phyloP scores from a whole-genome alignment of 2,329 filamentous ascomycete species.

The Macrophomina tecta region DNA sequence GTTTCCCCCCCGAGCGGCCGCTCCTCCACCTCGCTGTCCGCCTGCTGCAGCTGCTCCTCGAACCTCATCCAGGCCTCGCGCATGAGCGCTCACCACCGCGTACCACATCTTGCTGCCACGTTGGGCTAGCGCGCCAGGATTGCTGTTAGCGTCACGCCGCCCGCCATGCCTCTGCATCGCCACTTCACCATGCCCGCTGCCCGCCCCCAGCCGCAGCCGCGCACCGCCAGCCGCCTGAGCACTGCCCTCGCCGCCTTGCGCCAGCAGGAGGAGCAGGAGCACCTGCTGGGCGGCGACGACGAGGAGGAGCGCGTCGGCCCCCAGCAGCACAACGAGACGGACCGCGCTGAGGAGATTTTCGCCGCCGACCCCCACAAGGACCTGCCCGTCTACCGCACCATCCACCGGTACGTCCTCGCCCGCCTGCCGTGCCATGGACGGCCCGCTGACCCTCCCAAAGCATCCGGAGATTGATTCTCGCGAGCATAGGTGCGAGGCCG shows the following conservation, averaged over 20 bases:
- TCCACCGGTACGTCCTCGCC: constrained; percentile 62
- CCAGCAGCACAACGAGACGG: constrained; percentile 50
- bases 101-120: constrained; percentile 10
- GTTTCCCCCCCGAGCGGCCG: constrained; percentile 12
- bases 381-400: constrained; percentile 77
- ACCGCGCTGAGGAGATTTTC: constrained; percentile 47
- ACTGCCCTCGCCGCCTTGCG: constrained; percentile 48
- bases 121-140: constrained; percentile 18
- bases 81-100: neutral
- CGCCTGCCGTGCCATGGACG: neutral
- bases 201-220: constrained; percentile 8
- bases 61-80: neutral
- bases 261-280: constrained; percentile 56
- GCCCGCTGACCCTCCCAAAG: constrained; percentile 33
- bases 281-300: constrained; percentile 53
- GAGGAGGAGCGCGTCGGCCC: constrained; percentile 46
- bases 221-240: constrained; percentile 42
- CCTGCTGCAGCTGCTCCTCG: neutral
- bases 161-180: constrained; percentile 19
- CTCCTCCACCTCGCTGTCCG: neutral
- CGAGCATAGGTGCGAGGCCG: constrained; percentile 49
- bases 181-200: constrained; percentile 23
- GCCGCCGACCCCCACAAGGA: constrained; percentile 63
- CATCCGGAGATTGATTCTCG: constrained; percentile 54
- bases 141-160: neutral